Evolutionary conservation across 768 basidiomycete genomes (phyloP).

Genomic region (Trichaptum fuscoviolaceum): DNA sequence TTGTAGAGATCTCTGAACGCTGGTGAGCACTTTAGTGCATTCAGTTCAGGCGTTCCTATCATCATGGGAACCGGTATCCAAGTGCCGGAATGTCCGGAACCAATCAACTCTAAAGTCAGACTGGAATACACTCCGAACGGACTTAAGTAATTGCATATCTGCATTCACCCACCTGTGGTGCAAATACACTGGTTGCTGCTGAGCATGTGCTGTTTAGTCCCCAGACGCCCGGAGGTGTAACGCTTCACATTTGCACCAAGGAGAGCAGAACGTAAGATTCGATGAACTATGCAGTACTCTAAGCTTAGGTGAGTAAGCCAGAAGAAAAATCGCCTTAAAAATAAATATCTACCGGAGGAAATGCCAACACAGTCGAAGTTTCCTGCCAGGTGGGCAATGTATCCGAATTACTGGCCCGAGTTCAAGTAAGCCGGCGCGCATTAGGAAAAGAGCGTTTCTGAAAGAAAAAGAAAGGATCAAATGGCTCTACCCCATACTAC

Average conservation of each 20-base stretch:
- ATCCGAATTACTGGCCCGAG: neutral
- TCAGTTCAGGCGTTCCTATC: neutral
- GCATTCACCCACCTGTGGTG: neutral
- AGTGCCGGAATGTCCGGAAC: neutral
- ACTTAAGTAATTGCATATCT: neutral
- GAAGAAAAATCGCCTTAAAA: too few species aligned
- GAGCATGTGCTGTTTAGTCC: too few species aligned
- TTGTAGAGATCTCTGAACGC: neutral
- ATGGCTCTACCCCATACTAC: too few species aligned
- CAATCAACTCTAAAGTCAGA: neutral
- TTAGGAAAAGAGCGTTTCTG: neutral
- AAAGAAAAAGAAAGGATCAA: neutral
- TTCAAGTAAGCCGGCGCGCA: neutral
- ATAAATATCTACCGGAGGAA: neutral
- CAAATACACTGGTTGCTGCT: neutral
- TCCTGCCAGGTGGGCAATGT: neutral
- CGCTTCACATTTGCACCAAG: too few species aligned
- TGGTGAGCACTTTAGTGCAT: neutral
- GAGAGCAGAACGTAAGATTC: too few species aligned
- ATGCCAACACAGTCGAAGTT: neutral
- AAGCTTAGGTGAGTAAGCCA: too few species aligned
- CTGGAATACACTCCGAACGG: neutral
- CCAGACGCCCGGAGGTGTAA: too few species aligned
- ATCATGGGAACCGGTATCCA: neutral
- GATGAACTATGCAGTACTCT: too few species aligned